Conservation (phyloP, 2,329 filamentous ascomycete species). For the Trichophyton simii region DNA sequence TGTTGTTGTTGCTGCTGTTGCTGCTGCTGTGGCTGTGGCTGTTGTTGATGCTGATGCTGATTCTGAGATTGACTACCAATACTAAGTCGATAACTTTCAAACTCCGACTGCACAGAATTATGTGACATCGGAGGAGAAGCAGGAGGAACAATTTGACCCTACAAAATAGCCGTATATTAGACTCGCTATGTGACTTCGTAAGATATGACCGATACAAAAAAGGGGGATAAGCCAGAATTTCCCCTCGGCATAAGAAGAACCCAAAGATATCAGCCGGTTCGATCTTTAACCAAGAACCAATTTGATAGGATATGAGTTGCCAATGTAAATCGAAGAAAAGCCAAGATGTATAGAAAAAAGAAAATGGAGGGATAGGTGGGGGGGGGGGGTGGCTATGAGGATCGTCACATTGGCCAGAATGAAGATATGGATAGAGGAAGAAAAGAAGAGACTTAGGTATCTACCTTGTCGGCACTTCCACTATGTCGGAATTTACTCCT, state of each 20-base stretch:
- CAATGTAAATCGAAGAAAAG: not conserved
- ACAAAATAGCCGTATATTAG: conserved; percentile 7
- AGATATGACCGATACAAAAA: not conserved
- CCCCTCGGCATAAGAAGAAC: not conserved
- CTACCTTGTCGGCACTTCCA: conserved; percentile 67
- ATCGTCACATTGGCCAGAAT: not conserved
- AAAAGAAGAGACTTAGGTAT: conserved; percentile 47
- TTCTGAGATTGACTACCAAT: not conserved
- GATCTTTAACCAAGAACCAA: not conserved
- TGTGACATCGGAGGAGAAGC: not conserved
- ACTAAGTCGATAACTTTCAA: not conserved
- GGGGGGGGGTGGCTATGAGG: not conserved
- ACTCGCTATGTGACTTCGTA: conserved; percentile 4
- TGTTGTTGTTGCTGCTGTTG: not conserved
- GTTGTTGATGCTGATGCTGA: not conserved
- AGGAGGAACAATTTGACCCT: conserved; percentile 4
- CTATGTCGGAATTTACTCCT: conserved; percentile 65
- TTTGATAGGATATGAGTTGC: not conserved
- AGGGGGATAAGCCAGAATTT: not conserved
- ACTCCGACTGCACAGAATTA: not conserved
- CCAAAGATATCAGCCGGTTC: not conserved
- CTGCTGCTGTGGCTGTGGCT: not conserved
- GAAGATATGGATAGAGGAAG: not conserved
- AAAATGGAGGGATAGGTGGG: not conserved
- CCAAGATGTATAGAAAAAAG: not conserved